A percentile compares a stretch with the other conserved stretches of the same genome.
phyloP scores from a whole-genome alignment of 2,329 filamentous ascomycete genomes.

The Chalaropsis thielavioides region DNA sequence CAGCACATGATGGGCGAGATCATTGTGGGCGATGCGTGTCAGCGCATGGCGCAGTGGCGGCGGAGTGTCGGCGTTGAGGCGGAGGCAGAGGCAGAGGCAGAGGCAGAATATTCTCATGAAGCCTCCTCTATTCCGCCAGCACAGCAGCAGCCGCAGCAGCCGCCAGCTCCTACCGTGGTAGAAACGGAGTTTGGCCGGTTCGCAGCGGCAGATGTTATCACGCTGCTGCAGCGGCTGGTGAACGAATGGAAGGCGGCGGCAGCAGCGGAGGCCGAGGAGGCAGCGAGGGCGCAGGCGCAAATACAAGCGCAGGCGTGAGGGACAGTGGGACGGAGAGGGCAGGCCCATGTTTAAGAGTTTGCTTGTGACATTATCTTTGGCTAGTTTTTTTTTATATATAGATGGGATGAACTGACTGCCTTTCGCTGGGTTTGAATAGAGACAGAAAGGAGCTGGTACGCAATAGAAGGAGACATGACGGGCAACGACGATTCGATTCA shows the following conservation, averaged over 20 bases:
- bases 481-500: too few species aligned
- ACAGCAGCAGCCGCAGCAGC: not conserved
- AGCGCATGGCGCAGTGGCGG: not conserved
- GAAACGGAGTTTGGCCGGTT: conserved; percentile 8
- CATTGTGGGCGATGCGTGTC: conserved; percentile 3
- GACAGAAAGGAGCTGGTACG: not conserved
- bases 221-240: not conserved
- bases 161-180: not conserved
- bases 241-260: not conserved
- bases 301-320: not conserved
- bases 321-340: too few species aligned
- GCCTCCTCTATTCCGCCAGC: not conserved
- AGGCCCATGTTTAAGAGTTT: too few species aligned
- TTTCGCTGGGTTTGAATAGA: not conserved
- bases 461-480: not conserved
- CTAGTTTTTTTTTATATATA: not conserved
- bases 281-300: not conserved
- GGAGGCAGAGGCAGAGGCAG: not conserved
- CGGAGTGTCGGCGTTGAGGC: not conserved
- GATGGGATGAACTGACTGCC: not conserved
- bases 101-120: not conserved
- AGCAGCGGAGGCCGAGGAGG: not conserved
- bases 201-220: not conserved
- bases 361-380: not conserved
- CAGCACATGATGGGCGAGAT: conserved; percentile 5